These are phyloP conservation scores for Schwanniomyces polymorphus DNA, from an alignment of 805 yeast species.

Conservation along the genomic window DNA sequence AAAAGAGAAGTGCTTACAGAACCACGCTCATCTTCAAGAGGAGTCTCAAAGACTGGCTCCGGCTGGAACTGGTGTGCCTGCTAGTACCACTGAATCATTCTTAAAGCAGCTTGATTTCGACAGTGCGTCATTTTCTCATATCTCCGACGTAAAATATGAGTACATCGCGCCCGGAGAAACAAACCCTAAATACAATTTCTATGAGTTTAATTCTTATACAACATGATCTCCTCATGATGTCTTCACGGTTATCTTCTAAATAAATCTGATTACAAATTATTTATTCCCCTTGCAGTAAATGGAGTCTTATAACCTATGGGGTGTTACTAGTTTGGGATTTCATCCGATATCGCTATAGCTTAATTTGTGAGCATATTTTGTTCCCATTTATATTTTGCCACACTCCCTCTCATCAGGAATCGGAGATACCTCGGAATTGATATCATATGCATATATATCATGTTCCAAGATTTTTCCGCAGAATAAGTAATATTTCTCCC, in stretches of 20 bases:
- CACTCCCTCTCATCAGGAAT: no score
- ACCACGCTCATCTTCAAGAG: conserved; percentile 26
- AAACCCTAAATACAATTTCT: conserved; percentile 18
- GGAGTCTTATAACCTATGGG: no score
- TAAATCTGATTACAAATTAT: no score
- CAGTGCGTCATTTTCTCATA: neutral
- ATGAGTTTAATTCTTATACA: conserved; percentile 35
- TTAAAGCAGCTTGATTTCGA: conserved; percentile 25
- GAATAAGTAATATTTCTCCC: neutral
- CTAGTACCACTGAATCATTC: conserved; percentile 30
- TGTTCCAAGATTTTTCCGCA: neutral
- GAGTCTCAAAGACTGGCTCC: conserved; percentile 15
- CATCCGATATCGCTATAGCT: no score
- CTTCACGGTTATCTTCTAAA: no score
- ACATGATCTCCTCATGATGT: conserved; percentile 2
- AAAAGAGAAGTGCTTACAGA: conserved; percentile 24
- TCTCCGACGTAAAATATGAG: conserved; percentile 17
- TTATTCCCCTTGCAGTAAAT: no score
- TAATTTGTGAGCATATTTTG: no score
- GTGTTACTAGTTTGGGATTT: no score
- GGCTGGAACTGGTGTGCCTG: conserved; percentile 2
- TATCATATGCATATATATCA: no score
- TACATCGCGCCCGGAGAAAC: conserved; percentile 14
- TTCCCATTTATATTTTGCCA: no score
- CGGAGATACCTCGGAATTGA: no score